Conservation (phyloP, 352 stramenopile species). For the Phytophthora tentaculata region DNA sequence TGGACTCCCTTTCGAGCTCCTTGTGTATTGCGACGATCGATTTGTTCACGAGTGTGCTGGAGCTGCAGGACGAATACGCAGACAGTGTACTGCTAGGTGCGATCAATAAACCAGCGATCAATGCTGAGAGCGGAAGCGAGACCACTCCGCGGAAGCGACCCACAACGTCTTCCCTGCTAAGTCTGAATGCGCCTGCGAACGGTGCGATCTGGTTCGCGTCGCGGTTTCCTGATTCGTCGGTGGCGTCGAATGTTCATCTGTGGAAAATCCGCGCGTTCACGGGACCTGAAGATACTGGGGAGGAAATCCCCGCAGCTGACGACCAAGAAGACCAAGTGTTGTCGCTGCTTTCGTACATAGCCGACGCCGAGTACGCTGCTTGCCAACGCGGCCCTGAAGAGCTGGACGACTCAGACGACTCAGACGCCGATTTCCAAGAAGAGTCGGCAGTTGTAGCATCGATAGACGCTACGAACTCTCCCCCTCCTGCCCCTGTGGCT, state of each 20-base stretch:
- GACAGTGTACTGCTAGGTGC: constrained; percentile 59
- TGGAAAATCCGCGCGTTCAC: constrained; percentile 84
- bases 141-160: constrained; percentile 23
- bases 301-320: constrained; percentile 68
- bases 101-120: constrained; percentile 18
- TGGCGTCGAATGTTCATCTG: constrained; percentile 79
- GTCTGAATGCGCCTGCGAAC: constrained; percentile 34
- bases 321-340: constrained; percentile 78
- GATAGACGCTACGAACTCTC: constrained; percentile 3
- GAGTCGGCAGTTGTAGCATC: constrained; percentile 17
- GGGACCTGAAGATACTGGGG: constrained; percentile 38
- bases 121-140: constrained; percentile 18
- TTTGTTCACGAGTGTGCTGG: constrained; percentile 76
- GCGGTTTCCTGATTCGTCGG: constrained; percentile 76
- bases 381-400: constrained; percentile 60
- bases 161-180: constrained; percentile 18
- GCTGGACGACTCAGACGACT: constrained; percentile 60
- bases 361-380: constrained; percentile 79
- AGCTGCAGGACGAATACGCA: constrained; percentile 68
- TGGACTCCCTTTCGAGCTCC: constrained; percentile 81
- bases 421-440: constrained; percentile 49
- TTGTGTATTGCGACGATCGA: constrained; percentile 86
- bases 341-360: constrained; percentile 86
- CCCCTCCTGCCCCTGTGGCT: constrained; percentile 12
- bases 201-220: constrained; percentile 82